phyloP scores from a whole-genome alignment of 768 basidiomycete genomes.

The Macrolepiota dolichaula region DNA sequence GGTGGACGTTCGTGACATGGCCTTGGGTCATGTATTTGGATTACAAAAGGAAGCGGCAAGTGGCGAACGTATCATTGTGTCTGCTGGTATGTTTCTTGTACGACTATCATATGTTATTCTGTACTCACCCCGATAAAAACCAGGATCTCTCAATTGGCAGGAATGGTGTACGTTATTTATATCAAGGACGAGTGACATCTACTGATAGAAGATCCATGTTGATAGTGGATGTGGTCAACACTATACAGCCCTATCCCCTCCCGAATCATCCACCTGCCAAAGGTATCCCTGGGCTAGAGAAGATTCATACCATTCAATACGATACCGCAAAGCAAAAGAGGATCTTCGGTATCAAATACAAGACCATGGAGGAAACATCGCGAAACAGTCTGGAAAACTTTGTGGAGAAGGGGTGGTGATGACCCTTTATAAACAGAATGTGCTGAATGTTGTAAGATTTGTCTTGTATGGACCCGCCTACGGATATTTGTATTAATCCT shows the following conservation, averaged over 20 bases:
- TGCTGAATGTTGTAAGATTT: too few relatives aligned
- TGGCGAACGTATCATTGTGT: constrained; percentile 54
- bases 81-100: constrained; percentile 22
- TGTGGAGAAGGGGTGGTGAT: constrained; percentile 30
- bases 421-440: too few relatives aligned
- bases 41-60: constrained; percentile 49
- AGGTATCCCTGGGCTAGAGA: constrained; percentile 25
- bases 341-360: constrained; percentile 29
- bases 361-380: constrained; percentile 25
- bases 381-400: constrained; percentile 30
- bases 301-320: constrained; percentile 18
- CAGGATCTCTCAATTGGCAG: constrained; percentile 28
- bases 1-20: constrained; percentile 56
- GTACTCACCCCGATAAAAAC: not conserved
- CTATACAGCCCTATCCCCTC: constrained; percentile 20
- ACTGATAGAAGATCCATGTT: not conserved
- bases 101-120: not conserved
- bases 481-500: too few relatives aligned
- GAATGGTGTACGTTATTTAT: constrained; percentile 28
- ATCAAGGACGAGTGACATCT: not conserved
- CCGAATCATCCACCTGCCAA: constrained; percentile 20
- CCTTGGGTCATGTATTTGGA: constrained; percentile 50
- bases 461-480: too few relatives aligned
- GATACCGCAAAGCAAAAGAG: constrained; percentile 24
- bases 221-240: constrained; percentile 29